A percentile compares a stretch with the other conserved stretches of the same genome.
Evolutionary conservation across 2,329 filamentous ascomycete species (phyloP).

Genomic region (Pseudohalonectria lignicola): DNA sequence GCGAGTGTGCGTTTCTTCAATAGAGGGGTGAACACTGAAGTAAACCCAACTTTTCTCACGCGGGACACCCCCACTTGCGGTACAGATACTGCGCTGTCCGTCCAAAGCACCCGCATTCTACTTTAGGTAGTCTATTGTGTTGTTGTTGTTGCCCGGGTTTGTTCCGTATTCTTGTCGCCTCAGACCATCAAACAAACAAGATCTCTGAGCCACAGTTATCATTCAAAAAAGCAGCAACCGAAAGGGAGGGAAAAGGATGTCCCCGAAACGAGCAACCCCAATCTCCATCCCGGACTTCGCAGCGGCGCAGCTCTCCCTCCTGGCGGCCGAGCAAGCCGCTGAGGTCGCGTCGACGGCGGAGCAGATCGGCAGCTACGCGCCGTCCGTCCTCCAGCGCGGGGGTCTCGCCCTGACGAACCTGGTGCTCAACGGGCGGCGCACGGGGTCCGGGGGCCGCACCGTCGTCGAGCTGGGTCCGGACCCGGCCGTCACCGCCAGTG

Average conservation of each 20-base stretch:
- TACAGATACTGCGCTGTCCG: too few species aligned
- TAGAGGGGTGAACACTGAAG: too few species aligned
- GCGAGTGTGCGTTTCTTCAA: too few species aligned
- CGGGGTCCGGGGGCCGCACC: conserved; percentile 82
- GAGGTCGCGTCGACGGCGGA: conserved; percentile 60
- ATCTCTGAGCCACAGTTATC: too few species aligned
- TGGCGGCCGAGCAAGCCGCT: conserved; percentile 59
- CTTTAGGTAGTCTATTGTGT: too few species aligned
- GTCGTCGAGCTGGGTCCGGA: conserved; percentile 63
- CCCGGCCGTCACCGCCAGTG: conserved; percentile 41
- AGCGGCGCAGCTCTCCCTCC: conserved; percentile 56
- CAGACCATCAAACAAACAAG: too few species aligned
- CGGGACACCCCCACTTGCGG: too few species aligned
- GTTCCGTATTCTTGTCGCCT: too few species aligned
- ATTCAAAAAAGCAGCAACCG: too few species aligned
- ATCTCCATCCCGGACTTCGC: conserved; percentile 60
- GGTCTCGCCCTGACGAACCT: conserved; percentile 76
- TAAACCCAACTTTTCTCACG: too few species aligned
- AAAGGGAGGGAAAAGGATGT: conserved; percentile 23
- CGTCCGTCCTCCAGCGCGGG: conserved; percentile 58
- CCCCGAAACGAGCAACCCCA: conserved; percentile 18
- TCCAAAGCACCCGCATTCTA: too few species aligned
- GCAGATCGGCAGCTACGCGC: conserved; percentile 57
- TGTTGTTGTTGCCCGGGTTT: too few species aligned
- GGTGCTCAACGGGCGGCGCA: conserved; percentile 62